Evolutionary conservation across 352 stramenopile genomes (phyloP), one percentile per base, ranked within the genome.

Genomic region (Globisporangium spiculum): DNA sequence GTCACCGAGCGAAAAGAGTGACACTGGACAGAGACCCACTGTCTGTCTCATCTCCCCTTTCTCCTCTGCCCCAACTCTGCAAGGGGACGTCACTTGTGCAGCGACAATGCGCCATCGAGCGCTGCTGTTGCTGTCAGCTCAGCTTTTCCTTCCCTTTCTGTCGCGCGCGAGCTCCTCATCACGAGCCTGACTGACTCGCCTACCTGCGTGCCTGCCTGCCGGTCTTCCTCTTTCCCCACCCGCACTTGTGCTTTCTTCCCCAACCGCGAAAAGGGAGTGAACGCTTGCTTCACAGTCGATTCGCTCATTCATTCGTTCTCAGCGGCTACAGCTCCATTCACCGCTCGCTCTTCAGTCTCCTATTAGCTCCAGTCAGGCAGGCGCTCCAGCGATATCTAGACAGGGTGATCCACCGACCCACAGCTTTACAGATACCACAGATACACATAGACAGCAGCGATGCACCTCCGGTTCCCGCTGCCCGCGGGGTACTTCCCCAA

Each of bases 391-490:
- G 54, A 60, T n/a, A 62, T 24, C 24, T 5, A 36, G 2, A 52
- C 56, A 50, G 14, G 26, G 34, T 12, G 20, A 16, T 22, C 6
- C 24, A 41, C 20, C 2, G 56, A 61, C 30, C 6, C 24, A 62
- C 32, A 9, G 55, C 20, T 61, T 5, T 20, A 61, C 34, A 68
- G 32, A 68, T 18, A 57, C n/a, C 27, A 66, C 44, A 66, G 26
- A 67, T 22, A 62, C 50, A 67, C 3, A 52, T 34, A 53, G 48
- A 53, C 34, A 44, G 1, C 30, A 77, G 68, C 36, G 62, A 91
- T 92, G 84, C 81, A 88, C 44, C 84, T 90, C 65, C 83, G 82
- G 48, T 92, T 92, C 75, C 84, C 84, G 22, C 65, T 92, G 26
- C 84, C 84, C 12, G 66, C 72, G 44, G 79, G 77, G n/a, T 90